Evolutionary conservation across 805 yeast species (phyloP).

Genomic region (Saturnispora diversa): DNA sequence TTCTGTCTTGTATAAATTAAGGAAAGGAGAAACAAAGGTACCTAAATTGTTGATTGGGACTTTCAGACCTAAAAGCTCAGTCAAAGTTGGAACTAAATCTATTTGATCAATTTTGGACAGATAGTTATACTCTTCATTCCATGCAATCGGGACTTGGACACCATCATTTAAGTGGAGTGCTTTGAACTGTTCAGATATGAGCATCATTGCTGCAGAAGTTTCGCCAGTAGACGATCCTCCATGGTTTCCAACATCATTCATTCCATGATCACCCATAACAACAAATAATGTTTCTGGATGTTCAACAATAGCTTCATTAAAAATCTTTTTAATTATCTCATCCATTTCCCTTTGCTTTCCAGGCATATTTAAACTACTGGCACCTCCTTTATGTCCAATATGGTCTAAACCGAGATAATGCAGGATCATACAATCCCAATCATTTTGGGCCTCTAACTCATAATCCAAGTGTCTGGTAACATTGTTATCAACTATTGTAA

Average conservation of each 20-base stretch:
- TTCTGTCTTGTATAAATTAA: conserved; percentile 40
- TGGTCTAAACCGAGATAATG: conserved; percentile 95
- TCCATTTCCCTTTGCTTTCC: conserved; percentile 86
- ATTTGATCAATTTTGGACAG: conserved; percentile 52
- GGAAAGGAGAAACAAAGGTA: conserved; percentile 48
- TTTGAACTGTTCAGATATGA: conserved; percentile 56
- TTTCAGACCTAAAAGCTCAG: conserved; percentile 53
- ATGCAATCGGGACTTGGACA: conserved; percentile 32
- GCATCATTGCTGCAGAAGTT: conserved; percentile 73
- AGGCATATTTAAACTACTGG: conserved; percentile 71
- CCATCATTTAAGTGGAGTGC: conserved; percentile 19
- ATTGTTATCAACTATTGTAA: conserved; percentile 85
- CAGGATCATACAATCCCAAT: conserved; percentile 81
- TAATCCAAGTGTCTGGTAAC: conserved; percentile 78
- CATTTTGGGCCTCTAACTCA: conserved; percentile 37
- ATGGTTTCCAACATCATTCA: conserved; percentile 93
- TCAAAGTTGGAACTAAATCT: conserved; percentile 64
- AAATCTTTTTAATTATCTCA: conserved; percentile 45
- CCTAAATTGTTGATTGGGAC: conserved; percentile 75
- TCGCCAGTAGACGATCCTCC: conserved; percentile 95
- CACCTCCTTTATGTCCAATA: conserved; percentile 97
- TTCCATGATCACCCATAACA: conserved; percentile 90
- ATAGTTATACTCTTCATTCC: conserved; percentile 42
- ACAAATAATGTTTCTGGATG: conserved; percentile 52
- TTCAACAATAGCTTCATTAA: conserved; percentile 24